Evolutionary conservation across 306 rosid species (phyloP).

Genomic region (Lathyrus sativus): DNA sequence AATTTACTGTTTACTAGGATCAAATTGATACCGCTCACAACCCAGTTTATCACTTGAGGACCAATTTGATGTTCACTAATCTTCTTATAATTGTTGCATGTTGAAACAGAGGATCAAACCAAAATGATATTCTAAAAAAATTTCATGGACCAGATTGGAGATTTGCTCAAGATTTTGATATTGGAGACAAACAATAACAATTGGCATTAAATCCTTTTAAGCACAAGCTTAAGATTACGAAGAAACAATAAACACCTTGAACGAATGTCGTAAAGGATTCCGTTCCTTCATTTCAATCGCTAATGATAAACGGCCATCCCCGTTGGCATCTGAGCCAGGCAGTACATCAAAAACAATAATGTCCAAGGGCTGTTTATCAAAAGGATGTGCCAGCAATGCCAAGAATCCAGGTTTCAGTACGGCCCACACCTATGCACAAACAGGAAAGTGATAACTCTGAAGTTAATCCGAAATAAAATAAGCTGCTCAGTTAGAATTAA

Average conservation of each 20-base stretch:
- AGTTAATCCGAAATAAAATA: constrained; percentile 14
- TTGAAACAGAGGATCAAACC: constrained; percentile 21
- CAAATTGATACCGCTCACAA: constrained; percentile 22
- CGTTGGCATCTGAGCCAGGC: constrained; percentile 79
- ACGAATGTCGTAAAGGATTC: constrained; percentile 88
- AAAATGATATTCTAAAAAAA: constrained; percentile 8
- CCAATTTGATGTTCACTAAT: constrained; percentile 32
- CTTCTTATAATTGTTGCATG: constrained; percentile 9
- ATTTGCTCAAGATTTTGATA: constrained; percentile 15
- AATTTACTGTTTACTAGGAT: constrained; percentile 7
- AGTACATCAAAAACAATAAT: constrained; percentile 92
- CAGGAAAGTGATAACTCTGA: constrained; percentile 26
- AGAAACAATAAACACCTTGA: constrained; percentile 57
- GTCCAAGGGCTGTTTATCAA: constrained; percentile 85
- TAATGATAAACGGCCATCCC: constrained; percentile 75
- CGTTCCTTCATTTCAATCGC: constrained; percentile 82
- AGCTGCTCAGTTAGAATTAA: constrained; percentile 10
- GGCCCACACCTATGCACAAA: constrained; percentile 83
- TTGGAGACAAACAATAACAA: constrained; percentile 23
- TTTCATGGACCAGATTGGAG: constrained; percentile 25
- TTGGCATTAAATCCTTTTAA: constrained; percentile 23
- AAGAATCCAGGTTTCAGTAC: constrained; percentile 95
- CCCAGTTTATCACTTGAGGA: constrained; percentile 30
- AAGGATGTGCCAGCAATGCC: constrained; percentile 91
- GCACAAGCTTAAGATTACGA: constrained; percentile 28